Evolutionary conservation across 2,329 filamentous ascomycete genomes (phyloP), one percentile per base, ranked within the genome.

Genomic region (Raffaelea ambrosiae): DNA sequence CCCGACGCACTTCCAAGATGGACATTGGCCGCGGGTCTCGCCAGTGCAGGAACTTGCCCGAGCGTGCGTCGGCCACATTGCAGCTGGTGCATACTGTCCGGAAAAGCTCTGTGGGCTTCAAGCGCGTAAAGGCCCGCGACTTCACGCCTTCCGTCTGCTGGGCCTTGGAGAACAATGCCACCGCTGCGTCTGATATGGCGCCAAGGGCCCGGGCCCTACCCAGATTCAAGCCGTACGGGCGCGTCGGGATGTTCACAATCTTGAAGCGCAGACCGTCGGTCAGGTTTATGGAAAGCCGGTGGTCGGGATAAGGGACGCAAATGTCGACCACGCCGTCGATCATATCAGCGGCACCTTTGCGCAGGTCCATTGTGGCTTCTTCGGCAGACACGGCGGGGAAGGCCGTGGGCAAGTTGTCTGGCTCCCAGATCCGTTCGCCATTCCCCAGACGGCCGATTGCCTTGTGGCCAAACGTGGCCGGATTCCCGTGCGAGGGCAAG

Each of bases 241-340:
- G 66, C 0, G 64, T 76, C 0, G 87, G 86, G 10, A 91, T 81
- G 2, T 62, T 61, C 0, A 66, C 60, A 1, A 88, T 66, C 9
- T 81, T 69, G 0, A 61, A 54, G 1, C 76, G 68, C 0, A 70
- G 56, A 0, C 36, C 47, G 0, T 57, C 55, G 2, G 71, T 70
- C 4, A 73, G 56, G 5, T 70, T 61, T 3, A 63, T 38, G n/a
- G 66, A 59, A 0, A 73, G 59, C 0, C 84, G 71, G 57, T 93
- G 86, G 56, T 91, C 85, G 0, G 87, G 86, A 49, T 73, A 79
- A 0, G 65, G 57, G 1, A 85, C 70, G 54, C 84, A 89, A 1
- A 76, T 72, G 29, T 81, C 77, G 0, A 76, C 65, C 33, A 77
- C 77, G 0, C 69, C 75, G 52, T 88, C 84, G 11, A 73, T 68